Conservation (phyloP, 2,329 filamentous ascomycete species). For the Paracamarosporium sp. region DNA sequence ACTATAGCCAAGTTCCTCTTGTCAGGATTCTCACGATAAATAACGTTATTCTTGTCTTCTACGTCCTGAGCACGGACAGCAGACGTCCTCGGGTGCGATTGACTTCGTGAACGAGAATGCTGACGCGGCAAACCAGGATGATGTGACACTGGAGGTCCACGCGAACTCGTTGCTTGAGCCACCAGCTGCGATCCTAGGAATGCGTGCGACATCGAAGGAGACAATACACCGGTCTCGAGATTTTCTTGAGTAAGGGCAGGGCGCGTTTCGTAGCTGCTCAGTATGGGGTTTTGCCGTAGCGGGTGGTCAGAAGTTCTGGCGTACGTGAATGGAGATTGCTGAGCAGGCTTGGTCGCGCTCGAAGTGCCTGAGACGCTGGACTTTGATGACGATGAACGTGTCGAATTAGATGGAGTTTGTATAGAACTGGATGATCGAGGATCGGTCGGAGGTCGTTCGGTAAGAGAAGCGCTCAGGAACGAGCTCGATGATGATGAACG, state of each 20-base stretch:
- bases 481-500: not conserved
- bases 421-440: not conserved
- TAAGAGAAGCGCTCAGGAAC: not conserved
- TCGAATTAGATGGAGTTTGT: not conserved
- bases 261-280: not conserved
- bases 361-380: not conserved
- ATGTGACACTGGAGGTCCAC: not conserved
- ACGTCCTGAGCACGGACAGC: not conserved
- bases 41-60: not conserved
- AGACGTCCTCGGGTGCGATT: not conserved
- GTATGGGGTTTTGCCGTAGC: not conserved
- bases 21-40: conserved; percentile 5
- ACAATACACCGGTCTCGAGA: not conserved
- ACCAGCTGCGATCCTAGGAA: not conserved
- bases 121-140: not conserved
- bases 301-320: not conserved
- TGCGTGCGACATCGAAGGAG: not conserved
- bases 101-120: not conserved
- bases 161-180: not conserved
- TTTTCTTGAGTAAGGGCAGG: not conserved
- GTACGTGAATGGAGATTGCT: not conserved
- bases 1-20: conserved; percentile 13
- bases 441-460: not conserved
- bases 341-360: not conserved
- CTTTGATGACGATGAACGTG: not conserved